A percentile compares a stretch with the other conserved stretches of the same genome.
These are phyloP conservation scores for Bipolaris oryzae DNA, from an alignment of 2,329 filamentous ascomycete genomes.

Conservation along the genomic window DNA sequence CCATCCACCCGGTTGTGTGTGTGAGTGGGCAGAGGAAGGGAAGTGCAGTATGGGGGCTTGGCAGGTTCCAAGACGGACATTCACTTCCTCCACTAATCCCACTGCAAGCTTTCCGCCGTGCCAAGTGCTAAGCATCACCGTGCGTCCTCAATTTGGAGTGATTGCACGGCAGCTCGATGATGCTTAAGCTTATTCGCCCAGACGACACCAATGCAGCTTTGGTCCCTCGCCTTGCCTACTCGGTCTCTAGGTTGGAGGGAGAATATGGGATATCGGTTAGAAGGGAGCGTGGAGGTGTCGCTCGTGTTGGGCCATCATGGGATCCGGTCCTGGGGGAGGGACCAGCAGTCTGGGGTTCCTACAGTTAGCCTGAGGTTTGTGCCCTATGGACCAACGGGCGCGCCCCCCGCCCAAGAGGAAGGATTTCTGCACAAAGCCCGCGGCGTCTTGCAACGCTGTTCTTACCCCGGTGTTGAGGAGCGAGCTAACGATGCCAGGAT, in stretches of 20 bases:
- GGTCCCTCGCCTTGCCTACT: slow-evolving; percentile 7
- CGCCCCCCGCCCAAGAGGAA: no score
- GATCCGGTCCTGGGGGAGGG: not conserved
- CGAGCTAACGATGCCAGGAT: slow-evolving; percentile 13
- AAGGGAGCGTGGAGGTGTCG: slow-evolving; percentile 4
- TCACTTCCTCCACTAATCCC: slow-evolving; percentile 24
- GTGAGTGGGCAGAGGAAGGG: slow-evolving; percentile 23
- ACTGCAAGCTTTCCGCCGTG: slow-evolving; percentile 9
- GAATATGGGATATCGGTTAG: slow-evolving; percentile 13
- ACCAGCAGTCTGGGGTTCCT: slow-evolving; percentile 16
- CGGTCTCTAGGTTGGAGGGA: slow-evolving; percentile 1
- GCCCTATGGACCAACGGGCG: not conserved
- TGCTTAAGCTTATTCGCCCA: slow-evolving; percentile 17
- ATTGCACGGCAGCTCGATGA: not conserved
- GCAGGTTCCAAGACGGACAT: slow-evolving; percentile 27
- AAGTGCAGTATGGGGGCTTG: slow-evolving; percentile 14
- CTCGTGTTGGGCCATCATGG: not conserved
- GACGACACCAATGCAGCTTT: slow-evolving; percentile 2
- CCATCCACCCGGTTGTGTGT: no score
- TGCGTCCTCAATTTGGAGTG: slow-evolving; percentile 6
- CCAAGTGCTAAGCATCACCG: slow-evolving; percentile 9
- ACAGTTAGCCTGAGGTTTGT: slow-evolving; percentile 7
- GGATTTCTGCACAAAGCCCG: slow-evolving; percentile 16
- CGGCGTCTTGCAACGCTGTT: slow-evolving; percentile 20
- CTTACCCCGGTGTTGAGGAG: slow-evolving; percentile 30